phyloP scores from a whole-genome alignment of 169 alveolate genomes.

The Cryptosporidium sp. region DNA sequence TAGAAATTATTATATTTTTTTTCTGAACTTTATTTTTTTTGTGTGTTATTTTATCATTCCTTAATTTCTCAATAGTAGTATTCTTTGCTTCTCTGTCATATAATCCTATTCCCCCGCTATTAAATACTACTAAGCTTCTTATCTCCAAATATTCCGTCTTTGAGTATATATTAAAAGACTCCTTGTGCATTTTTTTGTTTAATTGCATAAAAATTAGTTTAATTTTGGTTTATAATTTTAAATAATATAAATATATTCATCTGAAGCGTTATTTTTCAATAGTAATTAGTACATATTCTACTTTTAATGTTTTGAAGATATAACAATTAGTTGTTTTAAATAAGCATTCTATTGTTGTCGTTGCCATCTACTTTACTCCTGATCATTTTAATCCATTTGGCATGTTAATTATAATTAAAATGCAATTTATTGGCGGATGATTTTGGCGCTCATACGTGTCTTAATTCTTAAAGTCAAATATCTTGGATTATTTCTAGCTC shows the following conservation, averaged over 20 bases:
- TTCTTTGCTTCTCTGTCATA: not conserved
- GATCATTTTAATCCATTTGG: not conserved
- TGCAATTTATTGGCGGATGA: not conserved
- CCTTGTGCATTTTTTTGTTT: not conserved
- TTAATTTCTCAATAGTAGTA: not conserved
- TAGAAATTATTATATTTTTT: conserved; percentile 27
- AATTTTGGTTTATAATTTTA: not conserved
- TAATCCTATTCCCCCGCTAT: conserved; percentile 38
- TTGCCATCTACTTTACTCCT: not conserved
- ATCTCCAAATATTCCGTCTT: not conserved
- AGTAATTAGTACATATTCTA: not conserved
- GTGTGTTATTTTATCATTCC: not conserved
- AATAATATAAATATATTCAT: too few relatives aligned
- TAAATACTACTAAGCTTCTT: conserved; percentile 30
- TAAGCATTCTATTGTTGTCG: not conserved
- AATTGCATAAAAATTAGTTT: not conserved
- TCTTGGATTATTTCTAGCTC: not conserved
- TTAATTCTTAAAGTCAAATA: not conserved
- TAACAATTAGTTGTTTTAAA: not conserved
- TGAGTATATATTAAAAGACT: not conserved
- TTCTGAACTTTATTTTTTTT: not conserved
- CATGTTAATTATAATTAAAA: conserved; percentile 8
- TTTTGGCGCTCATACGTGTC: conserved; percentile 11
- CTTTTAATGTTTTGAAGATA: not conserved
- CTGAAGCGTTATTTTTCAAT: too few relatives aligned